Conservation (phyloP, 1,284 basidiomycete genomes). For the Boletus smithii region DNA sequence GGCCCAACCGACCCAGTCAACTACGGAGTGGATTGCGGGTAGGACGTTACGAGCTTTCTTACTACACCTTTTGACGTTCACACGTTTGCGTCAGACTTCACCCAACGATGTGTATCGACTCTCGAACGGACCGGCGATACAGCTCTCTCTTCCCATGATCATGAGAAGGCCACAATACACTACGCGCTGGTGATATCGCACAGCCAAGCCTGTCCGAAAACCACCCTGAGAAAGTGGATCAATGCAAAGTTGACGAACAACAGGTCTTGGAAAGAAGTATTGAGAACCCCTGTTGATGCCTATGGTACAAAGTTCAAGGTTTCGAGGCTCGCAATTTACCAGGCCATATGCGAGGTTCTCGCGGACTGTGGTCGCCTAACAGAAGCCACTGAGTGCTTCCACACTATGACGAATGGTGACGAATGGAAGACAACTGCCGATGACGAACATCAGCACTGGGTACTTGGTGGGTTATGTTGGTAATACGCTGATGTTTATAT, state of each 20-base stretch:
- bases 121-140: conserved; percentile 1
- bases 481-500: background rate
- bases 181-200: conserved; percentile 3
- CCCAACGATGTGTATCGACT: conserved; percentile 1
- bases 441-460: background rate
- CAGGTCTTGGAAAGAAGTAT: conserved; percentile 2
- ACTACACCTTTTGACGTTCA: background rate
- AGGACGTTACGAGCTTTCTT: background rate
- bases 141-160: background rate
- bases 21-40: background rate
- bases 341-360: conserved; percentile 3
- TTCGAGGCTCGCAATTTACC: background rate
- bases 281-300: background rate
- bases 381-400: conserved; percentile 3
- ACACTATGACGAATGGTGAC: background rate
- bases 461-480: background rate
- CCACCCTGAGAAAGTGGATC: conserved; percentile 2
- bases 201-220: background rate
- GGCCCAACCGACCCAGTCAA: background rate
- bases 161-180: conserved; percentile 1
- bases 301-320: background rate
- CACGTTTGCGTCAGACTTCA: background rate
- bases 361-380: background rate
- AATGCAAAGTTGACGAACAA: conserved; percentile 1
- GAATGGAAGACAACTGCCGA: background rate